Evolutionary conservation across 2,329 filamentous ascomycete species (phyloP), one percentile per base, ranked within the genome.

Genomic region (Aspergillus awamori): DNA sequence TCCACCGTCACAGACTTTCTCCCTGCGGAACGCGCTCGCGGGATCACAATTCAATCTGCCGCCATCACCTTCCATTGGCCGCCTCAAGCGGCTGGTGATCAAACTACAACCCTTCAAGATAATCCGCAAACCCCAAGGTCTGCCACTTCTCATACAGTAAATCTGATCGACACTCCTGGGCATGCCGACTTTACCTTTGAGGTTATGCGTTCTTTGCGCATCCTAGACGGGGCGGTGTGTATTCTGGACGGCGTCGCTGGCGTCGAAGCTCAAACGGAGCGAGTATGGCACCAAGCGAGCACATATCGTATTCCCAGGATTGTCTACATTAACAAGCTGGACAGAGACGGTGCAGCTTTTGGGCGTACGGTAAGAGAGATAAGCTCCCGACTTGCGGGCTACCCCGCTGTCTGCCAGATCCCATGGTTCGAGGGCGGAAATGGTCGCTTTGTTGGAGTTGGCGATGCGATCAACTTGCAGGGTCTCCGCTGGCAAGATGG

Each of bases 121-220:
- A 68, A 68, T 39, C 51, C 64, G 48, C 66, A 70, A 38, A 67
- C 78, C 76, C 77, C 86, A 7, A 79, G 79, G 58, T 87, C 84
- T 49, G 77, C 80, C 6, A 74, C 80, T 6, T 76, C 86, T 1
- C 87, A 94, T 73, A 91, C 88, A 5, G 88, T 97, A 75, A 97
- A 97, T 73, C 81, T 97, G 2, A 98, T 99, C 62, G 95, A 99
- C 74, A 98, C 95, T 0, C 95, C 95, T 2, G 95, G 95, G 1
- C 95, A 99, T 73, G 93, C 96, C 22, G 95, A 99, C 75, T 99
- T 99, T 70, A 93, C 94, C 0, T 98, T 98, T 71, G 95, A 99
- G 75, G 95, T 98, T 2, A 85, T 97, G 66, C 87, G 95, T 11
- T 98, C 94, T 33, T 82, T 98, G 6, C 88, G 92, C 20, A 90